Conservation (phyloP, 2,329 filamentous ascomycete genomes). For the Penicillium brevicompactum region DNA sequence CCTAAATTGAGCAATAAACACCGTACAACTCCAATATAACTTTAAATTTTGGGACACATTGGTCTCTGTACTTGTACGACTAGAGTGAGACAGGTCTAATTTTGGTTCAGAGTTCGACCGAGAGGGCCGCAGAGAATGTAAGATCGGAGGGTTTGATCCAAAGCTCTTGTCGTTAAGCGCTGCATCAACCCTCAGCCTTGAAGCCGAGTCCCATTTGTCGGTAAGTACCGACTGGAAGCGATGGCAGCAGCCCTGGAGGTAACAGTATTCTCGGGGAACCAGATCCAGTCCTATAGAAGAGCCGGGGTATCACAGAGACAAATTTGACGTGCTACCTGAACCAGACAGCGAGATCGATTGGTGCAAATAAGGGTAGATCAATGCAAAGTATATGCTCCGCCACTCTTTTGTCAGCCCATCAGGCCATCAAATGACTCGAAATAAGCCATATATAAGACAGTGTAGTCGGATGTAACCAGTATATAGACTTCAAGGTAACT, state of each 20-base stretch:
- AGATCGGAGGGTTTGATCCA: constrained; percentile 1
- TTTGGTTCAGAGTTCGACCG: neutral
- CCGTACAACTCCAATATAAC: constrained; percentile 5
- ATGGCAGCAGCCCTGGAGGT: neutral
- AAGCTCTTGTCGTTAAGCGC: neutral
- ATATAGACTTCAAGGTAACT: neutral
- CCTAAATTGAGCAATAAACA: neutral
- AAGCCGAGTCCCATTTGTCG: neutral
- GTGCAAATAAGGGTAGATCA: neutral
- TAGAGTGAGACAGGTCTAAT: constrained; percentile 2
- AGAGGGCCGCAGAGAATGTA: neutral
- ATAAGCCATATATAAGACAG: constrained; percentile 2
- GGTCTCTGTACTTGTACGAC: constrained; percentile 1
- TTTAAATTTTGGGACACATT: constrained; percentile 1
- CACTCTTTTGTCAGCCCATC: neutral
- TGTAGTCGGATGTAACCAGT: neutral
- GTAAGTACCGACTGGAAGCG: neutral
- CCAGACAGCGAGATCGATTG: neutral
- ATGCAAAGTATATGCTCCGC: neutral
- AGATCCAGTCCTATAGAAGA: neutral
- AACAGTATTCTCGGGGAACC: neutral
- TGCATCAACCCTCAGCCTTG: neutral
- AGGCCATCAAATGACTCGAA: neutral
- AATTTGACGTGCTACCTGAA: neutral
- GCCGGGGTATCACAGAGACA: constrained; percentile 1